Base-by-base conservation (phyloP, 176 grass and related monocot species). In the Carex cristatella region DNA sequence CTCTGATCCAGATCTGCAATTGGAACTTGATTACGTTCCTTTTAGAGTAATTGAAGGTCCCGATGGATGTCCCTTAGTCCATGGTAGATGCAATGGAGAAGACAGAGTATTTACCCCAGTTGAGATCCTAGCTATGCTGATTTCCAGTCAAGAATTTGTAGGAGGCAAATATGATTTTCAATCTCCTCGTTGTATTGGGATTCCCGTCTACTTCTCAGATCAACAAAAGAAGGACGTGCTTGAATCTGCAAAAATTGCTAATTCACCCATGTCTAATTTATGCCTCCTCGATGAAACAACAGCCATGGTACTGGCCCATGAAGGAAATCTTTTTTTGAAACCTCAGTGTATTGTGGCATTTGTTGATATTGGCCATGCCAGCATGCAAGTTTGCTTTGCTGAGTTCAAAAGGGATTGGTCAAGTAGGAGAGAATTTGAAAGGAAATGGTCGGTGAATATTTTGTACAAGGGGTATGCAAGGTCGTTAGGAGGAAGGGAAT, bases 401-500 rank as follows among this genome's bases (percentile, higher is more conserved):
- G 74, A 92, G 44, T 46, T 46, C 23, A 23, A 23, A 23, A 23
- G 23, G 23, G 23, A 23, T 23, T 23, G 23, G 23, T 46, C 44
- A 46, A 46, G 0, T 46, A 46, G 7, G 1, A 40, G 38, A 23
- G 23, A 23, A 23, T 23, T 23, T 23, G 23, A 23, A 23, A 23
- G 23, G 23, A 23, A 23, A 23, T 23, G 23, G 38, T 40, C 3
- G 2, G 38, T 40, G 18, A 90, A 89, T 81, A 89, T 97, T 44
- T 49, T 94, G 13, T 92, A 87, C 0, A 89, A 94, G 66, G 44
- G 89, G 11, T 94, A 92, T 91, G 94, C 91, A 63, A 51, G 60
- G 0, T 97, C 90, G 15, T 88, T 97, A 35, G 94, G 94, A 0
- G 94, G 92, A 56, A 92, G 92, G 51, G 92, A 94, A 51, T 97